Conservation (phyloP, 208 protist species). For the Leishmania gerbilli region DNA sequence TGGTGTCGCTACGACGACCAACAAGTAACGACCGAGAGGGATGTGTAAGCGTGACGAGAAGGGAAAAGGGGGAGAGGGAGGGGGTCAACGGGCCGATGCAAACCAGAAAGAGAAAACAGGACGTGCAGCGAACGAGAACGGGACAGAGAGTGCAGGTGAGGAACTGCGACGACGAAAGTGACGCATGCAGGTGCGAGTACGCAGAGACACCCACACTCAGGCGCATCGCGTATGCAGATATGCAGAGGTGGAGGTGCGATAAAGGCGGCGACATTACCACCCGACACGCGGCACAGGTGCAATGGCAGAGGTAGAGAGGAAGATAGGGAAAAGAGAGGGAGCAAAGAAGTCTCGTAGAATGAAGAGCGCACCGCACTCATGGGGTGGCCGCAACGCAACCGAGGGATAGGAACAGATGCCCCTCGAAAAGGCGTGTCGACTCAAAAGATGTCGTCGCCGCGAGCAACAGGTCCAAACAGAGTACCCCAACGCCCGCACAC, state of each 20-base stretch:
- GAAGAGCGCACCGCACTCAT: neutral
- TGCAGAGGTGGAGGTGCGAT: neutral
- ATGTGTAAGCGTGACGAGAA: neutral
- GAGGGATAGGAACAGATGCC: neutral
- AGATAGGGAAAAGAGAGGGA: neutral
- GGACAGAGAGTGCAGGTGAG: neutral
- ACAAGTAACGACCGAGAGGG: neutral
- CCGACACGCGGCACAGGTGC: neutral
- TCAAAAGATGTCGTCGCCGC: neutral
- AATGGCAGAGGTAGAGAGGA: neutral
- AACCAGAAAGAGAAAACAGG: neutral
- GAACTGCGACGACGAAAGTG: neutral
- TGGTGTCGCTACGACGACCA: neutral
- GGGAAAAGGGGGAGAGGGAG: neutral
- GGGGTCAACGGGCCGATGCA: neutral
- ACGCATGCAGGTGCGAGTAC: neutral
- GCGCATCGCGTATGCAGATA: neutral
- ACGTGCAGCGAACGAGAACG: neutral
- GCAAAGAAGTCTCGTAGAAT: neutral
- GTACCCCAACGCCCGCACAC: neutral
- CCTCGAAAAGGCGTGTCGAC: neutral
- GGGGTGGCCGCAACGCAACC: neutral
- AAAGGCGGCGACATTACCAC: neutral
- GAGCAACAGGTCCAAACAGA: neutral
- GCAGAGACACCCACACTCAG: neutral